A percentile compares a stretch with the other conserved stretches of the same genome.
Conservation (phyloP, 2,329 filamentous ascomycete genomes). For the Aureobasidium lini region DNA sequence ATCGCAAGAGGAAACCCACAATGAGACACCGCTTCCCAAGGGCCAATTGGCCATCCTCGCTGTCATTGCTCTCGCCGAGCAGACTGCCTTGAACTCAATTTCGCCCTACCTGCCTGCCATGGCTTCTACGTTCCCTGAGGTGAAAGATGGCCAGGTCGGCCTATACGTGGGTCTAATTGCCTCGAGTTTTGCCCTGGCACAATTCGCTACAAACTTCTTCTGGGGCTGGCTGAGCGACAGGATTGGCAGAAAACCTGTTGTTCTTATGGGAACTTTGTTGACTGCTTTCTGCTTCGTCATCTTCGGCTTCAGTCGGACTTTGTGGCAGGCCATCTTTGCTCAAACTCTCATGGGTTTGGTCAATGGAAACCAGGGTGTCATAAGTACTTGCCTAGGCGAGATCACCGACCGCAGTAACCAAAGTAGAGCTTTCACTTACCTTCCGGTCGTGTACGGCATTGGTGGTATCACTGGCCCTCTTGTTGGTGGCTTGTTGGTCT, state of each 20-base stretch:
- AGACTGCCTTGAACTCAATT: slow-evolving; percentile 95
- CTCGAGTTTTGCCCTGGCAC: slow-evolving; percentile 83
- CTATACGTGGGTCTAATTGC: slow-evolving; percentile 87
- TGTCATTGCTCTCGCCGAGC: slow-evolving; percentile 82
- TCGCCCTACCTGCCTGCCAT: slow-evolving; percentile 91
- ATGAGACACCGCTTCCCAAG: slow-evolving; percentile 69
- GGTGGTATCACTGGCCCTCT: slow-evolving; percentile 90
- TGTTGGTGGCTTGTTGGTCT: slow-evolving; percentile 77
- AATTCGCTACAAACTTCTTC: slow-evolving; percentile 85
- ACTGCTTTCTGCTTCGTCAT: slow-evolving; percentile 73
- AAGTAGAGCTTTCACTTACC: slow-evolving; percentile 83
- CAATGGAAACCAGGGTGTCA: slow-evolving; percentile 91
- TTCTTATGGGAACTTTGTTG: slow-evolving; percentile 73
- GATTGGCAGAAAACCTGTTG: slow-evolving; percentile 73
- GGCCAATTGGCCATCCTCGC: slow-evolving; percentile 79
- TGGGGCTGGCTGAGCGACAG: slow-evolving; percentile 81
- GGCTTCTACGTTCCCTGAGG: slow-evolving; percentile 76
- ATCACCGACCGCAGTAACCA: slow-evolving; percentile 94
- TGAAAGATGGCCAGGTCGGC: slow-evolving; percentile 63
- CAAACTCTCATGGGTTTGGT: slow-evolving; percentile 87
- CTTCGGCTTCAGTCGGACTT: slow-evolving; percentile 77
- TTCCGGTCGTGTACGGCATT: slow-evolving; percentile 92
- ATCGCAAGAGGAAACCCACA: slow-evolving; percentile 30
- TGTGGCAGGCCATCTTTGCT: slow-evolving; percentile 78
- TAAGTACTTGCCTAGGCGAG: slow-evolving; percentile 89